Base-by-base conservation (phyloP, 768 basidiomycete species). In the Kwoniella shandongensis region DNA sequence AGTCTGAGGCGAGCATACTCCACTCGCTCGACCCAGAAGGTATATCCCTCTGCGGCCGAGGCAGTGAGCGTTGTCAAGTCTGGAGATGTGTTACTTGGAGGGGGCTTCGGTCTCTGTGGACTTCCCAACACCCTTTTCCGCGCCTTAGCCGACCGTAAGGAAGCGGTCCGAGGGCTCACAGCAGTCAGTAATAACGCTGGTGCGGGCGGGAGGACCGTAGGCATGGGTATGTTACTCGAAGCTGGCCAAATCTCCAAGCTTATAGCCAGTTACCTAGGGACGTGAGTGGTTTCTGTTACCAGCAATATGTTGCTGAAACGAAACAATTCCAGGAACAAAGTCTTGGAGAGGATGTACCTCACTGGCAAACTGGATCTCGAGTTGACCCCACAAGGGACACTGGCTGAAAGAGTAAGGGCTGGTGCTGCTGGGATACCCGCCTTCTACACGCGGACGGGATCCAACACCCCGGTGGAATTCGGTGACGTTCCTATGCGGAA, bases 231-330 rank as follows among this genome's bases (percentile, higher is more conserved):
- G 51, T 58, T 55, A 3, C 40, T 66, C 20, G 47, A 47, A 17
- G 48, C 59, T 11, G 39, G 48, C n/a, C 63, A 65, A 39, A 59
- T 65, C 44, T 50, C 30, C 5, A 61, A 57, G 29, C 50, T 57
- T 25, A 46, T 96, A 65, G 86, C 88, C 7, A 91, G 89, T 46
- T 94, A 91, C n/a, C 57, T 60, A 42, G 42, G 59, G 8, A 53
- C 57, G 3, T n/a, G n/a, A n/a, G n/a, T n/a, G n/a, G n/a, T n/a
- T n/a, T n/a, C n/a, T n/a, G 54, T 54, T 40, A 29, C 57, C 39
- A 56, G 57, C 35, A 30, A 22, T 18, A 4, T n/a, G 36, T 38
- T n/a, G 36, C 10, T 10, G n/a, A 10, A 38, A 38, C 36, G 11
- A 38, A 38, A n/a, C 29, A 5, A 17, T n/a, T n/a, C n/a, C n/a